Percentiles rank a stretch among this genome's conserved stretches.
Conservation (phyloP, 306 rosid genomes). For the Prunus padus region DNA sequence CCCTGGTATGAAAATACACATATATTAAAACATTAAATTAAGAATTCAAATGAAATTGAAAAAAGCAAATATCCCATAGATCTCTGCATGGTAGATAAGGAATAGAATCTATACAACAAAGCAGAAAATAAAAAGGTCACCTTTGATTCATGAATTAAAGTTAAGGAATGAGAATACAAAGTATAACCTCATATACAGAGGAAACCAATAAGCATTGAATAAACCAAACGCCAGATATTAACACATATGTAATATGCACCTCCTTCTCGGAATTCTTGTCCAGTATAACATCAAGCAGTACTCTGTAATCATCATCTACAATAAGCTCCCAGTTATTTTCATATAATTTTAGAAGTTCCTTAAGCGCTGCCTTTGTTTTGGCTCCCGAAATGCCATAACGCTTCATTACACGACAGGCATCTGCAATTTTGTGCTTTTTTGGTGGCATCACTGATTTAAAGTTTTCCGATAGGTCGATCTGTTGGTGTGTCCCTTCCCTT, state of each 20-base stretch:
- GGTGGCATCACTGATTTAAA: conserved; percentile 15
- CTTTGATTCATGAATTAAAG: neutral
- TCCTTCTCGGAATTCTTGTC: neutral
- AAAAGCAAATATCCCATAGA: neutral
- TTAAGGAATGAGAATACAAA: neutral
- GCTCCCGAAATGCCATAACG: neutral
- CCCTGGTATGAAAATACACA: neutral
- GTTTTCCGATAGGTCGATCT: neutral
- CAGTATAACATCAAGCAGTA: conserved; percentile 9
- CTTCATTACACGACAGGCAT: conserved; percentile 22
- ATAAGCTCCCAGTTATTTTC: conserved; percentile 17
- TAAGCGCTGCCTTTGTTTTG: conserved; percentile 8
- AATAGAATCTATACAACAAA: neutral
- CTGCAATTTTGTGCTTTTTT: neutral
- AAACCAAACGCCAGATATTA: neutral
- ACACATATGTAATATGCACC: neutral
- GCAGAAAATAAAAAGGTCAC: neutral
- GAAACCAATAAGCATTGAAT: neutral
- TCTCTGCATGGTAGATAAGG: neutral
- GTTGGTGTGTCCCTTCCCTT: neutral
- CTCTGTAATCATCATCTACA: conserved; percentile 14
- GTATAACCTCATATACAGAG: neutral
- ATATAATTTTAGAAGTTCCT: conserved; percentile 15
- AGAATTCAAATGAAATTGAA: neutral
- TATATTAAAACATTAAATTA: neutral